These are phyloP conservation scores for Pichia kluyveri DNA, from an alignment of 805 yeast genomes.

Conservation along the genomic window DNA sequence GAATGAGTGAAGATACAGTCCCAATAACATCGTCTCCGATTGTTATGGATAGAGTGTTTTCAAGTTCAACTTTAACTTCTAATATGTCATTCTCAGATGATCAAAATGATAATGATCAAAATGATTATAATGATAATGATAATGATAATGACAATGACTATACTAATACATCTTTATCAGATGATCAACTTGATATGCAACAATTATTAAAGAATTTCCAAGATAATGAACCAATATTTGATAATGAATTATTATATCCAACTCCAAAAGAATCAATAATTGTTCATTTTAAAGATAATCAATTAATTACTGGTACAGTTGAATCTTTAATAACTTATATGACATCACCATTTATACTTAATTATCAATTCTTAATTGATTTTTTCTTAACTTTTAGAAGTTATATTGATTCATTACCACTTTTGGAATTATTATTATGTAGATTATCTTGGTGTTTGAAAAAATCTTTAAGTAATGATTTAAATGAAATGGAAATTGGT, in stretches of 20 bases:
- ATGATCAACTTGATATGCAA: neutral
- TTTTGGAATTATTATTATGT: constrained; percentile 52
- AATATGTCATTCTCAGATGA: no score
- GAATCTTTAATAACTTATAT: constrained; percentile 46
- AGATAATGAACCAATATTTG: constrained; percentile 27
- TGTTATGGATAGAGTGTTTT: no score
- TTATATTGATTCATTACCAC: constrained; percentile 48
- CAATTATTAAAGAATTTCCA: constrained; percentile 20
- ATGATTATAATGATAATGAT: no score
- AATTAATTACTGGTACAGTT: constrained; percentile 21
- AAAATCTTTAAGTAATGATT: constrained; percentile 9
- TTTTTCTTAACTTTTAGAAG: constrained; percentile 78
- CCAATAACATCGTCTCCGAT: no score
- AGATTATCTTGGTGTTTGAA: constrained; percentile 69
- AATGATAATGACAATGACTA: no score
- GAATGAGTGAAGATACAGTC: no score
- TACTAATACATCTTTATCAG: no score
- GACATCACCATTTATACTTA: constrained; percentile 66
- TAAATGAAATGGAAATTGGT: constrained; percentile 38
- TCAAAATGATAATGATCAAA: no score
- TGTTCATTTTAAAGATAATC: constrained; percentile 15
- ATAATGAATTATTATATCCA: constrained; percentile 25
- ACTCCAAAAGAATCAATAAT: constrained; percentile 25
- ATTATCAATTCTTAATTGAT: constrained; percentile 73
- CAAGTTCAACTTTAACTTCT: no score